Evolutionary conservation across 2,329 filamentous ascomycete genomes (phyloP), one percentile per base, ranked within the genome.

Genomic region (Emericellopsis cladophorae): DNA sequence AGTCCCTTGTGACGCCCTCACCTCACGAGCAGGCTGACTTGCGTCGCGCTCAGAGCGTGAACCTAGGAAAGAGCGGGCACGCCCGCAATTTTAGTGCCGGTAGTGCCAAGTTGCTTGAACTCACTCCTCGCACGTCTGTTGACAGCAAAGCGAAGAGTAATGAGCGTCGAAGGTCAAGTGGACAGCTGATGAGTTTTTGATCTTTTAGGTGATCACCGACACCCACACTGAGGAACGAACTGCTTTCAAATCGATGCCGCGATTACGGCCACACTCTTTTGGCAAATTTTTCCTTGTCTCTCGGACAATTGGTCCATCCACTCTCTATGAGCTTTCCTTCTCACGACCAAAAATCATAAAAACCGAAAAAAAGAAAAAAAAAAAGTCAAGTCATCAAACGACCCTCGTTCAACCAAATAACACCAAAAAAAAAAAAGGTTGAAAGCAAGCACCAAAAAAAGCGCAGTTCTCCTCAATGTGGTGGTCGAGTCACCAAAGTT

Each of bases 21-120:
- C 52, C 49, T 22, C 54, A 55, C 10, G 61, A 62, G 49, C 60
- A 54, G 46, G 57, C 56, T 21, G 61, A 65, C 34, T 49, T 69
- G 18, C 74, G 79, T 50, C 77, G 81, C 49, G 84, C 86, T 23
- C 79, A 70, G 40, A 90, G 82, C 57, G 67, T 90, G 43, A 76
- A 81, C 45, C 66, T 83, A 39, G 74, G 75, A 43, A 75, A 69
- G 51, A 67, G 41, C 7, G 68, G 41, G 3, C 83, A 89, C 50
- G 74, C 67, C 16, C 72, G 81, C 41, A 81, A 81, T 47, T 79
- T 88, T 52, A 89, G 83, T 52, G 81, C 83, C 36, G 84, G 84
- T 39, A 89, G 82, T 53, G 84, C 84, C 10, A 83, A 77, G 58
- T 60, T 90, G 40, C 63, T 92, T 39, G 79, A 88, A 39, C 68